Conservation (phyloP, 73 alveolate genomes). For the Uronychia binucleata region DNA sequence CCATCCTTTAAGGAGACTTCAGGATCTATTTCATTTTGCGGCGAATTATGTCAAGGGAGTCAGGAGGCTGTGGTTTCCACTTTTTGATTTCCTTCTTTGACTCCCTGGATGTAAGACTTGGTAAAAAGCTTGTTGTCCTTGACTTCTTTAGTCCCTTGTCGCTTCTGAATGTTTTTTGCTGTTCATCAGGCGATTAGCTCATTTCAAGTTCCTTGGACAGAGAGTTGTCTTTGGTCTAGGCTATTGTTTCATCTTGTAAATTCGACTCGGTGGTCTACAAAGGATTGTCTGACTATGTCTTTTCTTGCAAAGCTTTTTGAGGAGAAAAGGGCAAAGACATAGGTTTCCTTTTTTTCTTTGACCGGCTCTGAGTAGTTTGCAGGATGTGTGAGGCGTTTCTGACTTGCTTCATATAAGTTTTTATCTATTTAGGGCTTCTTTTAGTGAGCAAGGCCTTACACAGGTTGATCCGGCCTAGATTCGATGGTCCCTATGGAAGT, state of each 20-base stretch:
- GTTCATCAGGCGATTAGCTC: no score
- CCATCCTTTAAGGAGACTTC: not conserved
- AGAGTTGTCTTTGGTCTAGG: no score
- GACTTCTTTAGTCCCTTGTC: no score
- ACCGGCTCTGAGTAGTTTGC: not conserved
- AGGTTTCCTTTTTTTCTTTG: not conserved
- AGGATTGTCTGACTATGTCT: not conserved
- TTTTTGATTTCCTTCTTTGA: no score
- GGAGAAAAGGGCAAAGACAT: not conserved
- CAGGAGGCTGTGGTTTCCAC: not conserved
- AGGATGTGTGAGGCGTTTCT: not conserved
- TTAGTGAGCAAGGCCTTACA: not conserved
- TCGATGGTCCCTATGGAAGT: not conserved
- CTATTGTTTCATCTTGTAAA: no score
- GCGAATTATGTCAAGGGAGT: not conserved
- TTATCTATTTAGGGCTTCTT: not conserved
- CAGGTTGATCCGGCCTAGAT: not conserved
- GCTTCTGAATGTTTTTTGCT: no score
- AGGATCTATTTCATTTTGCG: not conserved
- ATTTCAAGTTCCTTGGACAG: no score
- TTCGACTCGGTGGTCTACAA: no score
- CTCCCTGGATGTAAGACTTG: no score
- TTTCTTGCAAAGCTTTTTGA: not conserved
- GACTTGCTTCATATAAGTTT: not conserved
- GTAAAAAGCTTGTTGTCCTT: no score